These are phyloP conservation scores for Sanghuangporus weigelae DNA, from an alignment of 1,284 basidiomycete species.

Conservation along the genomic window DNA sequence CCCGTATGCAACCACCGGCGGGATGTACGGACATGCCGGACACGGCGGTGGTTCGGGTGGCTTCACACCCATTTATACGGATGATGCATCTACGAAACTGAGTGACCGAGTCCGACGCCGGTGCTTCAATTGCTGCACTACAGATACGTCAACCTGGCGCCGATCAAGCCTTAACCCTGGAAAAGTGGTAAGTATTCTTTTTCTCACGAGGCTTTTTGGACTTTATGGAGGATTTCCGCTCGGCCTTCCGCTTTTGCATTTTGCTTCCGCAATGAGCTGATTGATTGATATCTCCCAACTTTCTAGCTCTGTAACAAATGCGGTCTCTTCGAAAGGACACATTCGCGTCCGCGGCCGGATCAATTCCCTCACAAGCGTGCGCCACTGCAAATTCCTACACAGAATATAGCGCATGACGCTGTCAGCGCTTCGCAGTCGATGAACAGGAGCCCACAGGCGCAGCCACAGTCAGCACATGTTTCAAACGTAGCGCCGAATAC, in stretches of 20 bases:
- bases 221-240: not conserved
- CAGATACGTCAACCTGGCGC: conserved; percentile 80
- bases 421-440: not conserved
- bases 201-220: not conserved
- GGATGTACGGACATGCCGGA: conserved; percentile 4
- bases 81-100: conserved; percentile 72
- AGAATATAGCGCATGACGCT: conserved; percentile 16
- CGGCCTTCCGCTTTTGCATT: not conserved
- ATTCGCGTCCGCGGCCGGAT: conserved; percentile 71
- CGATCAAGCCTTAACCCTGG: conserved; percentile 70
- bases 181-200: conserved; percentile 60
- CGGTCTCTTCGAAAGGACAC: conserved; percentile 76
- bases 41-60: conserved; percentile 5
- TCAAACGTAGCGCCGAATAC: not conserved
- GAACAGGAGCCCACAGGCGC: not conserved
- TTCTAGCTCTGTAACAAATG: conserved; percentile 80
- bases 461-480: not conserved
- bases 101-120: conserved; percentile 66
- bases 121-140: conserved; percentile 79
- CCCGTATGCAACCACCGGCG: conserved; percentile 12
- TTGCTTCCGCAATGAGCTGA: conserved; percentile 5
- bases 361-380: conserved; percentile 78
- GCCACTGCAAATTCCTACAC: conserved; percentile 43
- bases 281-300: not conserved
- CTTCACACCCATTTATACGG: conserved; percentile 44